These are phyloP conservation scores for Phytophthora palmivora DNA, from an alignment of 352 stramenopile genomes.

Conservation along the genomic window DNA sequence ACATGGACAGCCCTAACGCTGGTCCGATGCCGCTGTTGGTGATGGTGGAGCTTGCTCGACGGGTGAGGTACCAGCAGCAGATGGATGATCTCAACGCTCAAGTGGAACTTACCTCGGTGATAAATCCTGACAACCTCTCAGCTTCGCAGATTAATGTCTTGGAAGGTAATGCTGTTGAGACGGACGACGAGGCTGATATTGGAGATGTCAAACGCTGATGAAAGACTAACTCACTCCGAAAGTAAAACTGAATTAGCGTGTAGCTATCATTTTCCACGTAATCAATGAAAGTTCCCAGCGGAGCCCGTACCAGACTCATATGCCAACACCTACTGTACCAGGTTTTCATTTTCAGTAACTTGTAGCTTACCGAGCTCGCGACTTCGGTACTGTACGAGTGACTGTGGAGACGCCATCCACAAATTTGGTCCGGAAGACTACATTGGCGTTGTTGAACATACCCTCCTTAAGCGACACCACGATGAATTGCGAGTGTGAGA, in stretches of 20 bases:
- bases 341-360: conserved; percentile 7
- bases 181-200: not conserved
- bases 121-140: conserved; percentile 9
- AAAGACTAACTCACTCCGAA: not conserved
- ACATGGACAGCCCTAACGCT: conserved; percentile 51
- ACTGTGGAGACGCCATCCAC: conserved; percentile 99
- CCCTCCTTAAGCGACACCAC: conserved; percentile 99
- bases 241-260: conserved; percentile 1
- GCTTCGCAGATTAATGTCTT: conserved; percentile 29
- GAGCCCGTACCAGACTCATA: not conserved
- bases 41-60: conserved; percentile 66
- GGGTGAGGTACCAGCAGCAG: conserved; percentile 41
- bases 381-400: conserved; percentile 91
- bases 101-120: conserved; percentile 47
- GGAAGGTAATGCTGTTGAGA: conserved; percentile 3
- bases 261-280: conserved; percentile 19
- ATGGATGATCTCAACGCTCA: conserved; percentile 47
- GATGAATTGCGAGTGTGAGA: conserved; percentile 99
- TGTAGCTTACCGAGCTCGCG: conserved; percentile 36
- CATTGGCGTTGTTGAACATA: conserved; percentile 99
- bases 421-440: conserved; percentile 99
- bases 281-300: conserved; percentile 22
- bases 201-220: not conserved
- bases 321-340: conserved; percentile 1
- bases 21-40: conserved; percentile 64